Conservation (phyloP, 140 eudicot species). For the Cichorium intybus region DNA sequence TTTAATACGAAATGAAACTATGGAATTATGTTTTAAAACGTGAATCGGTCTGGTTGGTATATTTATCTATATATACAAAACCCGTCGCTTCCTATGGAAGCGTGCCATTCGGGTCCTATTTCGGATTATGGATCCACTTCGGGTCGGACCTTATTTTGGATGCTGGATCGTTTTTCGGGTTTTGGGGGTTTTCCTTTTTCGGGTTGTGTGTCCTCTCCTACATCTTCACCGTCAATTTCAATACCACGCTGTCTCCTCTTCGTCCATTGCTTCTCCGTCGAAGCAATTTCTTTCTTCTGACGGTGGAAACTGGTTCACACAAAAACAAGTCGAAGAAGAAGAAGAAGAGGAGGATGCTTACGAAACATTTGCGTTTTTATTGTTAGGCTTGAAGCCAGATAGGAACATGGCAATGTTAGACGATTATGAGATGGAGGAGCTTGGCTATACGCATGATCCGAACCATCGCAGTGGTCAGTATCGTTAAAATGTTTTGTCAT, state of each 20-base stretch:
- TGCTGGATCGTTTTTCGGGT: no score
- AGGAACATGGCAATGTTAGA: conserved; percentile 77
- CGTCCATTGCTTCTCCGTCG: background rate
- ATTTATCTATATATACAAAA: no score
- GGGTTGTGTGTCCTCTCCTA: conserved; percentile 20
- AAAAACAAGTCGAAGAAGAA: conserved; percentile 15
- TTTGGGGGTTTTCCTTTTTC: no score
- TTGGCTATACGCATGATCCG: conserved; percentile 52
- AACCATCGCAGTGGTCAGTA: conserved; percentile 80
- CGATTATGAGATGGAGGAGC: conserved; percentile 87
- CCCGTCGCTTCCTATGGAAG: no score
- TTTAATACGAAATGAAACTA: no score
- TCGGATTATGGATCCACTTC: no score
- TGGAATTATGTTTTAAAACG: no score
- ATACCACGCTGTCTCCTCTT: conserved; percentile 26
- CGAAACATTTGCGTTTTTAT: conserved; percentile 42
- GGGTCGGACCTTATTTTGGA: no score
- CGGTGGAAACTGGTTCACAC: conserved; percentile 1
- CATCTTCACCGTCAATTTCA: conserved; percentile 27
- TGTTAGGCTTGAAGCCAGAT: conserved; percentile 86
- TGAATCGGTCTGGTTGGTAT: background rate
- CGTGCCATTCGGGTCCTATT: no score
- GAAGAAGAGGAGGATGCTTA: conserved; percentile 38
- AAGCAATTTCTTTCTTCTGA: conserved; percentile 19
- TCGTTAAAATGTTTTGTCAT: background rate